These are phyloP conservation scores for Erythrobasidium hasegawianum DNA, from an alignment of 1,284 basidiomycete species.

Conservation along the genomic window DNA sequence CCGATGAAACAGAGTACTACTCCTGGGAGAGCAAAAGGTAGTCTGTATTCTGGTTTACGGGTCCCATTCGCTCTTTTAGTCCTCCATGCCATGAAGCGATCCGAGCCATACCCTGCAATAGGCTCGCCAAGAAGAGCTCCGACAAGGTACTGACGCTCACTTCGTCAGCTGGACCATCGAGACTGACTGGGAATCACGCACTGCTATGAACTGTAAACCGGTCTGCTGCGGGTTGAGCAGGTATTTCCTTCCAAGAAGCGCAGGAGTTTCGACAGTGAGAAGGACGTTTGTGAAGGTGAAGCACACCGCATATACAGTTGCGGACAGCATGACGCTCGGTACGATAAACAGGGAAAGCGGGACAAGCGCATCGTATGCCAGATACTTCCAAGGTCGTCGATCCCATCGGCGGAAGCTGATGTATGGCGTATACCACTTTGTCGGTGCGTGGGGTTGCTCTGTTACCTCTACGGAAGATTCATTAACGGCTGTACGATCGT, in stretches of 20 bases:
- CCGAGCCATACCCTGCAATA: slow-evolving; percentile 35
- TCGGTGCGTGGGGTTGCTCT: neutral
- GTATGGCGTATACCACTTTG: slow-evolving; percentile 30
- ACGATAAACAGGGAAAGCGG: slow-evolving; percentile 26
- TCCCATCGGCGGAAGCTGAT: slow-evolving; percentile 31
- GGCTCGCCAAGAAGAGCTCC: slow-evolving; percentile 36
- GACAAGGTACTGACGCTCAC: neutral
- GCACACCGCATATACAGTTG: slow-evolving; percentile 32
- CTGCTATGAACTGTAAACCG: slow-evolving; percentile 33
- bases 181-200: neutral
- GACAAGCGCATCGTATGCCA: slow-evolving; percentile 28
- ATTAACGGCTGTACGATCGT: neutral
- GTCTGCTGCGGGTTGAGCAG: slow-evolving; percentile 35
- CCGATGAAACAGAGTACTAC: slow-evolving; percentile 34
- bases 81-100: slow-evolving; percentile 34
- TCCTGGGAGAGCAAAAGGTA: slow-evolving; percentile 35
- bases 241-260: slow-evolving; percentile 32
- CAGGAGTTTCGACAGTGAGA: slow-evolving; percentile 37
- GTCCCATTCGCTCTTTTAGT: slow-evolving; percentile 30
- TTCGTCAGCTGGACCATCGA: neutral
- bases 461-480: neutral
- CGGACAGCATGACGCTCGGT: slow-evolving; percentile 33
- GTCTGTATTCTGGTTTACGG: slow-evolving; percentile 32
- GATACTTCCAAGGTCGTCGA: slow-evolving; percentile 24
- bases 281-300: slow-evolving; percentile 36